phyloP scores from a whole-genome alignment of 148 eudicot species.

The Oxyria digyna region DNA sequence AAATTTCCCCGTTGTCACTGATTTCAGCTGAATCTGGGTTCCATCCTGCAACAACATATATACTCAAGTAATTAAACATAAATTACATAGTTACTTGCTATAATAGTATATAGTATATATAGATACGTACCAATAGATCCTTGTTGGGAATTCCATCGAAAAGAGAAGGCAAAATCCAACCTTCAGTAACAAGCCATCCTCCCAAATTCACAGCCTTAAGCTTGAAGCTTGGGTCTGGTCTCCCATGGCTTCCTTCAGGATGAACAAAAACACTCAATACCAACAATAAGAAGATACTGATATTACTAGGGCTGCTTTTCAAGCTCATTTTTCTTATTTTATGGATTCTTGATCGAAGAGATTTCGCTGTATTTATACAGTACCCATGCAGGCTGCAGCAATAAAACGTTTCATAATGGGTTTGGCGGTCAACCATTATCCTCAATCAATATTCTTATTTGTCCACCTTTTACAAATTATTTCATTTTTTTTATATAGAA shows the following conservation, averaged over 20 bases:
- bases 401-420: background rate
- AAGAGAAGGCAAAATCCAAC: conserved; percentile 62
- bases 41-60: conserved; percentile 42
- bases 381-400: background rate
- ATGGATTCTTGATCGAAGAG: background rate
- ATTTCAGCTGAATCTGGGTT: conserved; percentile 44
- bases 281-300: background rate
- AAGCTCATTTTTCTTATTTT: background rate
- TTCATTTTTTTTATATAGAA: background rate
- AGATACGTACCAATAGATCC: conserved; percentile 37
- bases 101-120: no score
- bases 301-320: background rate
- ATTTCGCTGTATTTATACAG: background rate
- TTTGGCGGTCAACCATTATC: background rate
- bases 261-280: background rate
- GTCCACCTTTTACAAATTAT: background rate
- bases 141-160: conserved; percentile 58
- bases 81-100: no score
- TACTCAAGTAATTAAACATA: no score
- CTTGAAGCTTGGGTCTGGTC: conserved; percentile 4
- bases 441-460: background rate
- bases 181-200: conserved; percentile 71
- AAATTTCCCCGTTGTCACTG: conserved; percentile 33
- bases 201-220: conserved; percentile 51
- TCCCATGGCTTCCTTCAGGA: conserved; percentile 8